These are phyloP conservation scores for Blastosporella zonata DNA, from an alignment of 1,284 basidiomycete genomes.

Conservation along the genomic window DNA sequence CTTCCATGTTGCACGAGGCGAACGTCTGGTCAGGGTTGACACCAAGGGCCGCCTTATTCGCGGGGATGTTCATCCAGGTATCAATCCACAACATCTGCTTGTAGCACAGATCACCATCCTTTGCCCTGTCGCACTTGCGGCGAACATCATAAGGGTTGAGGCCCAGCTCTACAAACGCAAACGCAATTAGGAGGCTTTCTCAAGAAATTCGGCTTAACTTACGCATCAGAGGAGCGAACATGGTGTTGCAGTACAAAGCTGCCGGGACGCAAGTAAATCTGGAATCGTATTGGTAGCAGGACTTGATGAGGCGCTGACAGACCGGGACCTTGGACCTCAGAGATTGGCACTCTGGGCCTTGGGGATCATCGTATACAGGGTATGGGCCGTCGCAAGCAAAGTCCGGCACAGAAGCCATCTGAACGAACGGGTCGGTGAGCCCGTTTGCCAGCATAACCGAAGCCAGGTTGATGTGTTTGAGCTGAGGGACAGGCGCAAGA, in stretches of 20 bases:
- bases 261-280: constrained; percentile 63
- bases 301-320: constrained; percentile 67
- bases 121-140: constrained; percentile 68
- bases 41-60: constrained; percentile 74
- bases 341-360: constrained; percentile 64
- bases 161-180: constrained; percentile 47
- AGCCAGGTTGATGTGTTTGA: constrained; percentile 69
- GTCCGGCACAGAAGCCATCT: constrained; percentile 76
- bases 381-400: constrained; percentile 80
- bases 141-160: constrained; percentile 85
- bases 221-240: constrained; percentile 61
- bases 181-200: neutral
- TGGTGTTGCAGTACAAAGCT: constrained; percentile 57
- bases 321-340: constrained; percentile 65
- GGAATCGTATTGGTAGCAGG: constrained; percentile 59
- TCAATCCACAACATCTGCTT: constrained; percentile 79
- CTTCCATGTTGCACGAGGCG: constrained; percentile 62
- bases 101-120: constrained; percentile 75
- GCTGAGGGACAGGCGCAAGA: constrained; percentile 35
- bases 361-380: constrained; percentile 66
- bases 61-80: constrained; percentile 70
- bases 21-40: constrained; percentile 61
- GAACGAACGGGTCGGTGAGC: constrained; percentile 73
- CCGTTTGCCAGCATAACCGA: constrained; percentile 84
- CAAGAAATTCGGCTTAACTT: constrained; percentile 19